Evolutionary conservation across 31 red algal genomes (phyloP).

Genomic region (Porphyra umbilicalis): DNA sequence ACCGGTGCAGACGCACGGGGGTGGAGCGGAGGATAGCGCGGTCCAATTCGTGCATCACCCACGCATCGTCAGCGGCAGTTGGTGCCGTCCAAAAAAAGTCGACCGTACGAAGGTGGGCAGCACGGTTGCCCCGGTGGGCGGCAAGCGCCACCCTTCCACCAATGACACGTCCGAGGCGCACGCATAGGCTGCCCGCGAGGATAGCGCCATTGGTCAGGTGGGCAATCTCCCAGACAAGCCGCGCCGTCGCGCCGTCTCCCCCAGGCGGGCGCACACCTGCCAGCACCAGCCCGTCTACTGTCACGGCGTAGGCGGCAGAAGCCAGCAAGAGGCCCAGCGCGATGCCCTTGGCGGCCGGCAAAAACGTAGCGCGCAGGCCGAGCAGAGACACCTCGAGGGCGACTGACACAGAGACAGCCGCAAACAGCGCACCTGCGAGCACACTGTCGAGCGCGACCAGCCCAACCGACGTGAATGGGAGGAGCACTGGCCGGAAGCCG

Average conservation of each 20-base stretch:
- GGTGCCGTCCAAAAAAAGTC: constrained; percentile 86
- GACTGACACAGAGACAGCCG: neutral
- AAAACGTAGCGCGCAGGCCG: constrained; percentile 19
- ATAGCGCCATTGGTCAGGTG: neutral
- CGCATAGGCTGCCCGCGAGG: constrained; percentile 17
- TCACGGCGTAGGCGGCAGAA: constrained; percentile 12
- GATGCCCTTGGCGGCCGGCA: neutral
- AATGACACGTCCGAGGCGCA: constrained; percentile 60
- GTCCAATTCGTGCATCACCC: constrained; percentile 60
- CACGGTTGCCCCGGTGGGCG: constrained; percentile 21
- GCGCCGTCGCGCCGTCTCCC: neutral
- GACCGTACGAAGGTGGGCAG: constrained; percentile 43
- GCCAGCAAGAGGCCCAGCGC: neutral
- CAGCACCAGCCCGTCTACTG: neutral
- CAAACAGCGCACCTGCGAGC: neutral
- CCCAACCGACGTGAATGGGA: neutral
- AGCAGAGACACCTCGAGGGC: constrained; percentile 8
- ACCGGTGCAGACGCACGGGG: constrained; percentile 26
- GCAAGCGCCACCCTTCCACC: constrained; percentile 56
- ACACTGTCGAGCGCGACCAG: constrained; percentile 30
- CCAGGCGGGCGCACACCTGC: neutral
- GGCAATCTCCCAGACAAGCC: constrained; percentile 24
- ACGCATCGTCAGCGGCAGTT: constrained; percentile 51
- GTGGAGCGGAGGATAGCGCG: constrained; percentile 41
- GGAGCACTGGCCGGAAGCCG: constrained; percentile 9